Evolutionary conservation across 257 asterid genomes (phyloP), one percentile per base, ranked within the genome.

Genomic region (Nicotiana noctiflora): DNA sequence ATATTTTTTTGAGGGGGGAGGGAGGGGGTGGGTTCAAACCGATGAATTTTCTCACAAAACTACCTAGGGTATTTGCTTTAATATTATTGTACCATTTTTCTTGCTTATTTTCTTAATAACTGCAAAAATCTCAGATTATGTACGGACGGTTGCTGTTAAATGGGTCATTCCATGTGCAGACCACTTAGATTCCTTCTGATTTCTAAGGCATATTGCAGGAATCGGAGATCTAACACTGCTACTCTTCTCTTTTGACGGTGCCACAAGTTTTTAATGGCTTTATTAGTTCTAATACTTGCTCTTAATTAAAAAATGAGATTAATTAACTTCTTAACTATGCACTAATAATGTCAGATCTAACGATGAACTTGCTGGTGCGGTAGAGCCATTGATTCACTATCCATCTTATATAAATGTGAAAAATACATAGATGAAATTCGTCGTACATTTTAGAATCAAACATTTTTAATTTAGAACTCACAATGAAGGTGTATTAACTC

Each of bases 141-240:
- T 23, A 6, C 2, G 10, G 12, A 40, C 17, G 21, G 13, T 17
- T 75, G 34, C 17, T 59, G 68, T 31, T 14, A 3, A 56, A 53
- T 12, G 31, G 40, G 79, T 77, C 55, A 56, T 44, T 34, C 75
- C 63, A 40, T 68, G 68, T 81, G 63, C 82, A 59, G 70, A 67
- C 80, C 46, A 56, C 21, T 56, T 25, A 81, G 81, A 77, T 77
- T 84, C 84, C 49, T 62, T 78, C 70, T 72, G 17, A 34, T 32
- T 44, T 70, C 37, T 61, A 40, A 53, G 53, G 62, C 75, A 63
- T 65, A 8, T 40, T 40, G 81, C 59, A 34, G n/a, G 32, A 21
- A 4, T 67, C 31, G 13, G 37, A 70, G 77, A 70, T 70, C 37
- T 44, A 70, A 6, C 77, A 70, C 3, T 37, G 21, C 19, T 70